Conservation (phyloP, 2,329 filamentous ascomycete genomes). For the Cladosporium colombiae region DNA sequence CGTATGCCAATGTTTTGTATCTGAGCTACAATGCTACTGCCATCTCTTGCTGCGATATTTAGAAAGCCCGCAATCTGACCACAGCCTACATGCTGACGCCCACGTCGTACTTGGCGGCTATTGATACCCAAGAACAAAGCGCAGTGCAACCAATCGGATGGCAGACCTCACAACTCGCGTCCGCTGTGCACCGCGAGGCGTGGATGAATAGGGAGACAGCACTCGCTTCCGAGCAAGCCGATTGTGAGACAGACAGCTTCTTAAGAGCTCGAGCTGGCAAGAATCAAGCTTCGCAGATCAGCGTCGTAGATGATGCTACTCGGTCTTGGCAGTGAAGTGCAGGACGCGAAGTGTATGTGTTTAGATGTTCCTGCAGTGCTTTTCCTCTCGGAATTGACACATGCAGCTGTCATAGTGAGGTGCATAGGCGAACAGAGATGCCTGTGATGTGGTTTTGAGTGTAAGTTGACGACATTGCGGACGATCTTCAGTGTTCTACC, state of each 20-base stretch:
- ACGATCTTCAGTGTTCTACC: background rate
- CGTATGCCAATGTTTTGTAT: background rate
- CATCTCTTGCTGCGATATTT: background rate
- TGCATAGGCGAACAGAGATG: background rate
- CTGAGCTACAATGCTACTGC: background rate
- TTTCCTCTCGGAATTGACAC: background rate
- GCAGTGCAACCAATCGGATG: background rate
- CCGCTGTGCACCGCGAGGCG: background rate
- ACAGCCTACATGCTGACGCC: background rate
- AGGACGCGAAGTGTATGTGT: background rate
- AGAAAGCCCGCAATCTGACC: background rate
- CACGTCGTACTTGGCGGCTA: background rate
- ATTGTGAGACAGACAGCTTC: background rate
- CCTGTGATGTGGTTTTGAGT: background rate
- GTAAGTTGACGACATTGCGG: background rate
- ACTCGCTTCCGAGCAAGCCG: background rate
- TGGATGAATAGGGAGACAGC: background rate
- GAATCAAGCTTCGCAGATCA: background rate
- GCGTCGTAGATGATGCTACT: background rate
- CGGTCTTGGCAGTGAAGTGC: background rate
- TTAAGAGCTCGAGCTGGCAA: background rate
- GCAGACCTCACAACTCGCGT: background rate
- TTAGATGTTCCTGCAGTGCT: slow-evolving; percentile 7
- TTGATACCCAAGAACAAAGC: background rate
- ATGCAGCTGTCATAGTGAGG: slow-evolving; percentile 1